Evolutionary conservation across 768 basidiomycete species (phyloP), one percentile per base, ranked within the genome.

Genomic region (Lentinula detonsa): DNA sequence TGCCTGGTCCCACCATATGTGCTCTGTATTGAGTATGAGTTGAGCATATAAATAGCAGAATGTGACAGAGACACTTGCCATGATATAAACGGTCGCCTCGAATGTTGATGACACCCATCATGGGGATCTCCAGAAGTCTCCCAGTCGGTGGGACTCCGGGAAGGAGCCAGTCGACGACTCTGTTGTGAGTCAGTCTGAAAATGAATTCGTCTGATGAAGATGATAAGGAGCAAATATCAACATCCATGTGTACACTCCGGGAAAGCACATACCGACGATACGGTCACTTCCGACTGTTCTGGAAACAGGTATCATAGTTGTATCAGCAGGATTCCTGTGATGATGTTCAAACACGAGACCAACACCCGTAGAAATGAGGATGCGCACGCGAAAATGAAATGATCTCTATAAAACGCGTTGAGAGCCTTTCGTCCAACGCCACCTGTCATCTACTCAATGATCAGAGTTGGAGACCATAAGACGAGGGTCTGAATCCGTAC

Each of bases 101-200:
- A 54, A 85, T 73, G 62, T 80, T 82, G 40, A 85, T 80, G n/a
- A 85, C 78, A 10, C 78, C 81, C 23, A 82, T 70, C 77, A 83
- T 80, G 2, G 84, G 83, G 53, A 85, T 75, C 1, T 73, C 61
- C 9, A 85, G 62, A 46, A 76, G 76, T 65, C 75, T 80, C 13
- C 78, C 78, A 1, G 80, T 83, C 0, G 82, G 76, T 3, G 82
- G 82, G 21, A 85, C 76, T 1, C 81, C 78, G 4, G 84, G 83
- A 18, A 84, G 75, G 13, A 82, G 70, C 76, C 78, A 81, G 63
- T 80, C 78, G 45, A 81, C 69, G 37, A 66, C 67, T 18, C 70
- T 72, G 64, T 78, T 76, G 56, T 82, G 81, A 3, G 81, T 82
- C 10, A 75, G 66, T 60, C 74, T 72, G 43, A 76, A 77, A 13